Evolutionary conservation across 2,329 filamentous ascomycete species (phyloP), one percentile per base, ranked within the genome.

Genomic region (Botrytis byssoidea): DNA sequence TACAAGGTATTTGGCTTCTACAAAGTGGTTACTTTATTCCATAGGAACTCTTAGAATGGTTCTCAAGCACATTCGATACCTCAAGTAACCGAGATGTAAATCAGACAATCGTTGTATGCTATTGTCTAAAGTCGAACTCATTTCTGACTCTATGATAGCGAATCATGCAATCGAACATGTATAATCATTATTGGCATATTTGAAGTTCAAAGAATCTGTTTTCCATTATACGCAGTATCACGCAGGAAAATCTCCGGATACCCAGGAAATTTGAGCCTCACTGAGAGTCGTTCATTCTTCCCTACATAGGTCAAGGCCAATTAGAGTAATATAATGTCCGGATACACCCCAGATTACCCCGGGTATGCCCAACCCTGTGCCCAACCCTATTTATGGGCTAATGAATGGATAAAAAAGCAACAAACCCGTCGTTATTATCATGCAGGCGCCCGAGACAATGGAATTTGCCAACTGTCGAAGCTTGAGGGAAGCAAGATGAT

Each of bases 401-500:
- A 3, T 55, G 48, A 55, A n/a, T 55, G n/a, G 51, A 16, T 8
- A 14, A 9, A 57, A 18, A 57, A 57, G 51, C 14, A 29, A 57
- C 25, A 57, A 18, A 14, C 16, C 3, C 8, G 4, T n/a, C 14
- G 16, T 7, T 12, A 29, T 35, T 25, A 4, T 71, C 9, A 63
- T 71, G 68, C 68, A 64, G 68, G 40, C 32, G 40, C 22, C 68
- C 29, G 68, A 63, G 9, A 25, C 25, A 63, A 9, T n/a, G 35
- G 29, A 2, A 40, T 14, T 42, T 18, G 37, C 14, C 25, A 42
- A 18, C 5, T 51, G 5, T 48, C 32, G 7, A 48, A n/a, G n/a
- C 8, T 35, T 18, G 29, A 48, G 63, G 7, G 18, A 2, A 22
- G 14, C 6, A 7, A 22, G 37, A 64, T 22, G 4, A 20, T 48